Conservation (phyloP, 1,139 yeast species). For the Suhomyces anneliseae region DNA sequence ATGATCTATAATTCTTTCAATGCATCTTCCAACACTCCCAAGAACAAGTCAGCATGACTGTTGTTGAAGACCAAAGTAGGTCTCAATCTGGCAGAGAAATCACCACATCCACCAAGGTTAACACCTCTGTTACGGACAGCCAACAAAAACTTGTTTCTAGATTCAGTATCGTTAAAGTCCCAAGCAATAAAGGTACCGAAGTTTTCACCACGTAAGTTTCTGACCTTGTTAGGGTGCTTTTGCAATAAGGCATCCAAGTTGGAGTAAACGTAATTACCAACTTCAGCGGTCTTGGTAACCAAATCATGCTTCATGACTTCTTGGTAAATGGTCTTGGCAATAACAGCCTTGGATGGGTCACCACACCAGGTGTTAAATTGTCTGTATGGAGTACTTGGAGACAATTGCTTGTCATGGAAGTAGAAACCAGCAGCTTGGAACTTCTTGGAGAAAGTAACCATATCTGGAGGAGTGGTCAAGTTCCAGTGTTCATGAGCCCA, state of each 20-base stretch:
- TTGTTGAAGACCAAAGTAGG: slow-evolving; percentile 68
- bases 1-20: slow-evolving; percentile 6
- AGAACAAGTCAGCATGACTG: slow-evolving; percentile 64
- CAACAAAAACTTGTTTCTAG: slow-evolving; percentile 52
- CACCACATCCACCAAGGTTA: slow-evolving; percentile 76
- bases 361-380: slow-evolving; percentile 88
- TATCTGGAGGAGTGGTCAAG: slow-evolving; percentile 63
- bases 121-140: slow-evolving; percentile 57
- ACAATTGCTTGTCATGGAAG: slow-evolving; percentile 61
- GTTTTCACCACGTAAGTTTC: slow-evolving; percentile 63
- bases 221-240: slow-evolving; percentile 45
- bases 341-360: slow-evolving; percentile 67
- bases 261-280: slow-evolving; percentile 58
- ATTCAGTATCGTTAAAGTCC: slow-evolving; percentile 50
- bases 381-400: slow-evolving; percentile 66
- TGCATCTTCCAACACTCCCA: slow-evolving; percentile 44
- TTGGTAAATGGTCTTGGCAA: slow-evolving; percentile 63
- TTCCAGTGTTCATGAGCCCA: slow-evolving; percentile 78
- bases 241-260: slow-evolving; percentile 45
- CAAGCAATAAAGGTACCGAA: slow-evolving; percentile 79
- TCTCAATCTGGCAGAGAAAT: slow-evolving; percentile 62
- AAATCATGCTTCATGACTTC: slow-evolving; percentile 56
- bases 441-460: slow-evolving; percentile 75
- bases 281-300: slow-evolving; percentile 50
- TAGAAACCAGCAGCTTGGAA: slow-evolving; percentile 81